Base-by-base conservation (phyloP, 164 flowering plant species). In the Cinnamomum chago region DNA sequence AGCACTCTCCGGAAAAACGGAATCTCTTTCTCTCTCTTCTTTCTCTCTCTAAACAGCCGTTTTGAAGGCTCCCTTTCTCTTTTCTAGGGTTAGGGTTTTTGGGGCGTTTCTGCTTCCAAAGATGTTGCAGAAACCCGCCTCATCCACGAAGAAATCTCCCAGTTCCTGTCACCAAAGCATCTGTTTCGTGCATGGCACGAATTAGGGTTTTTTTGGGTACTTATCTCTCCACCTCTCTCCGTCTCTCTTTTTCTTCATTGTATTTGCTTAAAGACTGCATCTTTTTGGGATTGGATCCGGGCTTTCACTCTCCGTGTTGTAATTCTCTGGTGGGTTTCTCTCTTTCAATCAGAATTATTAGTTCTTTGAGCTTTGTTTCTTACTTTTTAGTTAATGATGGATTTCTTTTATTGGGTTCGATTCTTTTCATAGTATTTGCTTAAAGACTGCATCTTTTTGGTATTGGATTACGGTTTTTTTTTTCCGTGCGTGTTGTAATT, bases 51-150 rank as follows among this genome's bases (percentile, higher is more conserved):
- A 65, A 71, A 52, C 5, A 9, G 9, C 71, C 65, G 40, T 55
- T 25, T 55, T 22, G 13, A 25, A 28, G 55, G 66, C 72, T 23
- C 10, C 51, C n/a, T 64, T 33, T 47, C 72, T 62, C 24, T 20
- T 18, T 33, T 13, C 60, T 76, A 78, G 79, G 79, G 79, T 74
- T 84, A 76, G 83, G 84, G 83, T 78, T 83, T 75, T n/a, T 40
- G 58, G 71, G 77, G 75, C 75, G 82, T 74, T 79, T 82, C 17
- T 73, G 72, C 62, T 78, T 80, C 75, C 76, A 74, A 74, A 52
- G 14, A 78, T 78, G 83, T 18, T 76, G 81, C 81, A 24, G 71
- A 72, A 67, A 76, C 13, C 70, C 30, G 73, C 72, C 50, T 68
- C 50, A 68, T 65, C 50, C 64, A 24, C 47, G 18, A 22, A 15